Evolutionary conservation across 129 eudicot genomes (phyloP), one percentile per base, ranked within the genome.

Genomic region (Flaveria bidentis): DNA sequence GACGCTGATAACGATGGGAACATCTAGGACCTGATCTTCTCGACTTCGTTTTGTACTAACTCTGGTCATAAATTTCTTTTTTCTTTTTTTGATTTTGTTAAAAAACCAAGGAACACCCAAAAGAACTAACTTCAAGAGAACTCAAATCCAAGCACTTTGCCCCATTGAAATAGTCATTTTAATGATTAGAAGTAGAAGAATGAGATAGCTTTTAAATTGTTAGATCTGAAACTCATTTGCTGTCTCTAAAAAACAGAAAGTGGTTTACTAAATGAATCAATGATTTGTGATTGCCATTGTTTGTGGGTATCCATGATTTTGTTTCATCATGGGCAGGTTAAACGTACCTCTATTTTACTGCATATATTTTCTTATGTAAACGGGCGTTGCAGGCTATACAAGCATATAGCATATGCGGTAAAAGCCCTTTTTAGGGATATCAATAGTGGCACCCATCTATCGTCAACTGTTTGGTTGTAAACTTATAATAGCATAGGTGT

Each of bases 31-130:
- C 83, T 78, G 82, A 82, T 78, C 20, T 61, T 46, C 30, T 17
- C 5, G 26, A 60, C 71, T 6, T 64, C 25, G 39, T 30, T 83
- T 41, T 82, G 50, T 67, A 60, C 83, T 74, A 83, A 78, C 83
- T 74, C 13, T 45, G 62, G 73, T 72, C 39, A 46, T 58, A 70
- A 56, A 22, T 41, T 74, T 51, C 39, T 67, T 67, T 67, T 10
- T 73, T 58, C 50, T 11, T 8, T 12, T 67, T 55, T 73, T n/a
- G 44, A 2, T 11, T 39, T 72, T 39, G 33, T 51, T 36, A 36
- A 30, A 17, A 13, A 39, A 64, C 69, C 26, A 44, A 73, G 7
- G 62, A 73, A 53, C 51, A 73, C 58, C 78, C 74, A 5, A 65
- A 80, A 74, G 62, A 57, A 73, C 57, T 74, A 44, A 80, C 53